Evolutionary conservation across 208 protist species (phyloP).

Genomic region (Plasmodiophora brassicae): DNA sequence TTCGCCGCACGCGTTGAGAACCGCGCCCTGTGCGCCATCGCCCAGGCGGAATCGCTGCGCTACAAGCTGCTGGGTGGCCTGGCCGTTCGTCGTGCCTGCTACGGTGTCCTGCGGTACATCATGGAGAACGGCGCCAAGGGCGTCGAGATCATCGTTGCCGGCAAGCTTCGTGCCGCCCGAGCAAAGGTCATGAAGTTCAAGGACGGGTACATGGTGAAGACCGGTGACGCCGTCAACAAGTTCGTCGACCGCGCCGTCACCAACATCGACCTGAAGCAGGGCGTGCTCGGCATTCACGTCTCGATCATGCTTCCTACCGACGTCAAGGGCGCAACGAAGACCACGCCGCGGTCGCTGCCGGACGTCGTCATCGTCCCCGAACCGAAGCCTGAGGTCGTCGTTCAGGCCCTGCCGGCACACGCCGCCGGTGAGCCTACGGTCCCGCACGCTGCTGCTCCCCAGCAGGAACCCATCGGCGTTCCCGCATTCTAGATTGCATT

Average conservation of each 20-base stretch:
- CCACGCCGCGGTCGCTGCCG: conserved; percentile 58
- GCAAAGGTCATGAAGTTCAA: conserved; percentile 98
- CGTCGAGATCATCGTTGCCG: conserved; percentile 95
- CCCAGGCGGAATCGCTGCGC: conserved; percentile 94
- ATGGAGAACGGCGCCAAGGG: conserved; percentile 97
- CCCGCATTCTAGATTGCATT: too few relatives aligned
- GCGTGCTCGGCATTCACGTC: conserved; percentile 93
- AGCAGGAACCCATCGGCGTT: too few relatives aligned
- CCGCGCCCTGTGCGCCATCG: conserved; percentile 94
- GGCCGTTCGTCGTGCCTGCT: conserved; percentile 92
- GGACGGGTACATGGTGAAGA: conserved; percentile 98
- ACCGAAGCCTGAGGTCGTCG: conserved; percentile 67
- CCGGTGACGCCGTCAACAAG: conserved; percentile 69
- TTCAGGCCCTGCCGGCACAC: not conserved
- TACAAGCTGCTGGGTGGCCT: conserved; percentile 94
- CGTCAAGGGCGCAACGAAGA: conserved; percentile 63
- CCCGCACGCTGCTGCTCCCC: too few relatives aligned
- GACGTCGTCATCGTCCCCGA: conserved; percentile 70
- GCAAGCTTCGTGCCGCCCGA: conserved; percentile 94
- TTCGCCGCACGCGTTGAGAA: conserved; percentile 91
- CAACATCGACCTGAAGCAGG: conserved; percentile 93
- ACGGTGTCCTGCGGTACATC: conserved; percentile 94
- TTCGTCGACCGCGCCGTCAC: conserved; percentile 90
- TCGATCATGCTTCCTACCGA: conserved; percentile 97
- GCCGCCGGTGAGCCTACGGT: too few relatives aligned